Evolutionary conservation across 2,329 filamentous ascomycete genomes (phyloP), one percentile per base, ranked within the genome.

Genomic region (Arthrinium puccinioides): DNA sequence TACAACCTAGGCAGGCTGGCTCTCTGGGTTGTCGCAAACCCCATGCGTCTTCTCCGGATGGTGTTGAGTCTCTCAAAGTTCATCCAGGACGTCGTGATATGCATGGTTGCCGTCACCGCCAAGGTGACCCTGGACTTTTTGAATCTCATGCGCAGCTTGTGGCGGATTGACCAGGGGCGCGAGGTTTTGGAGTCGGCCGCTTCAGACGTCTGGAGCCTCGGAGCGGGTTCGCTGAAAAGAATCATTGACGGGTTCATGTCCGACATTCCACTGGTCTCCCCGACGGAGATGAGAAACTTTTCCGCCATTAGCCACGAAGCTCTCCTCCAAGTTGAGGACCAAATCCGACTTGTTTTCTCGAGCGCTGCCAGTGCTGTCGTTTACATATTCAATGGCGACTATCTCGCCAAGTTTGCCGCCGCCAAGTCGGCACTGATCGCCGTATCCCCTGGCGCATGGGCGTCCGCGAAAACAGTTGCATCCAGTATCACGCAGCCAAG

Each of bases 1-100:
- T 98, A 97, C 62, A 83, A 96, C 38, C 81, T 88, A 54, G 92
- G 92, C 11, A 89, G 94, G 46, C 68, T 94, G 19, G 79, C 86
- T 5, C 70, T 97, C 29, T 81, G 90, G 55, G 68, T 89, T 34
- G 57, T 90, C 18, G 87, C 85, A 10, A 87, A 88, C 47, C 90
- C 90, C 3, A 65, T 87, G 56, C 74, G 87, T 11, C 79, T 90
- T 4, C 65, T 94, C 16, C 78, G 79, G 32, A 70, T 88, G 27
- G 55, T 88, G 9, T 85, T 89, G 29, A 76, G 79, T 38, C 57
- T 81, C 27, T 84, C 84, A n/a, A 88, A 88, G 51, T 70, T 94
- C 30, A 59, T 88, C 21, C 83, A 94, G 44, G 90, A 97, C 54
- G 63, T 77, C 5, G 71, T 73, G 4, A 70, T 92, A n/a, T 73